Conservation (phyloP, 2,329 filamentous ascomycete species). For the Colletotrichum gloeosporioides region DNA sequence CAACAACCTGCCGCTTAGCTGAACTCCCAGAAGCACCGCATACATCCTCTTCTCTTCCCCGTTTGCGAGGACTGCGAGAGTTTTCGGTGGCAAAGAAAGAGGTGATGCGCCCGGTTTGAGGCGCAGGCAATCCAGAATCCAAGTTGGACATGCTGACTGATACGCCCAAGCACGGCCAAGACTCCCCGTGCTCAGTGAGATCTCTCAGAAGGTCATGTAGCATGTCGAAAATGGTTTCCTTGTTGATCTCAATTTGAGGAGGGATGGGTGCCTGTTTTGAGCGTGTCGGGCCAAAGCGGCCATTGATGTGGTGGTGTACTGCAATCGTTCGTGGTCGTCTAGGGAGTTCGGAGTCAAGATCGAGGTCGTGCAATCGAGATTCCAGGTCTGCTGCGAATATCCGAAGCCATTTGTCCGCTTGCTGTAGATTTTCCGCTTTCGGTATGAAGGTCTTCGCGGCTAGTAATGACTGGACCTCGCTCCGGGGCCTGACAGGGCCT, state of each 20-base stretch:
- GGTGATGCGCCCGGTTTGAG: not conserved
- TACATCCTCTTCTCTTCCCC: not conserved
- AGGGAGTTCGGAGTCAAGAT: not conserved
- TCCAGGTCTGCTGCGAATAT: not conserved
- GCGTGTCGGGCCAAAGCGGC: not conserved
- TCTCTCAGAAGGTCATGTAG: not conserved
- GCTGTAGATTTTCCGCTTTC: not conserved
- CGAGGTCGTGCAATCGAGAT: not conserved
- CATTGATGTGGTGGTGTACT: not conserved
- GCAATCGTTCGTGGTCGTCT: not conserved
- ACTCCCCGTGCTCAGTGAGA: not conserved
- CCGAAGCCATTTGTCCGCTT: not conserved
- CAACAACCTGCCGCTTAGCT: not conserved
- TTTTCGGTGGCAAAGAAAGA: not conserved
- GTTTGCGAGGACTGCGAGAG: not conserved
- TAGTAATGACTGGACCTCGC: not conserved
- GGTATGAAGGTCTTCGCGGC: not conserved
- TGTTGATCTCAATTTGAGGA: not conserved
- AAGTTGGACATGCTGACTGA: not conserved
- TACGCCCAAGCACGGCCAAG: not conserved
- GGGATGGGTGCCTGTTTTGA: not conserved
- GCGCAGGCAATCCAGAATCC: not conserved
- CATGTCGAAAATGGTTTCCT: not conserved
- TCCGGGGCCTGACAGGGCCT: not conserved
- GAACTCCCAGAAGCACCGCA: accelerated